A percentile compares a stretch with the other conserved stretches of the same genome.
Conservation (phyloP, 805 yeast genomes). For the Huiozyma sinensis region DNA sequence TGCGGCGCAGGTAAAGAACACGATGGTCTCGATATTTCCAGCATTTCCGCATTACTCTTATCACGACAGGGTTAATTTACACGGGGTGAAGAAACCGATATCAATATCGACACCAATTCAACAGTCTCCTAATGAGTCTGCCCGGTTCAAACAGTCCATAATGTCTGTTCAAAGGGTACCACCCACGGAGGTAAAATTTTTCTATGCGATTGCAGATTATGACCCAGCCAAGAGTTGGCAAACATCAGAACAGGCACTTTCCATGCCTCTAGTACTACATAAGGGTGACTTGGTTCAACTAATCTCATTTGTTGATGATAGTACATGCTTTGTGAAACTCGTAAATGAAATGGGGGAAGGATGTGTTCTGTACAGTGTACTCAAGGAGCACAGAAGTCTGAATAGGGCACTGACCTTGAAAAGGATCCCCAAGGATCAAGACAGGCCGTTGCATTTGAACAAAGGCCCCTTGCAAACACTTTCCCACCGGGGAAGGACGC, state of each 20-base stretch:
- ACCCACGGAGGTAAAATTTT: neutral
- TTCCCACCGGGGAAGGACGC: neutral
- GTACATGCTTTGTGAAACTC: constrained; percentile 7
- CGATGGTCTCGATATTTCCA: neutral
- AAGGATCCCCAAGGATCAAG: too few species aligned
- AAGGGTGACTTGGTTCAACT: constrained; percentile 10
- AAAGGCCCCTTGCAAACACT: neutral
- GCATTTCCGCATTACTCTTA: neutral
- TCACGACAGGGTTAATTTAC: neutral
- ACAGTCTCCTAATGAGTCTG: neutral
- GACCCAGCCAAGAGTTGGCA: neutral
- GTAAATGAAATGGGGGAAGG: constrained; percentile 11
- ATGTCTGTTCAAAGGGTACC: neutral
- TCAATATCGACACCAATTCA: neutral
- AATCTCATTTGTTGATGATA: constrained; percentile 6
- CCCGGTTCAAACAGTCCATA: neutral
- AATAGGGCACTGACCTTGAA: constrained; percentile 1
- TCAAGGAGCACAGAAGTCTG: constrained; percentile 7
- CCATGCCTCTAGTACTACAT: neutral
- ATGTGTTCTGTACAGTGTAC: constrained; percentile 5
- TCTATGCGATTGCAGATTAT: neutral
- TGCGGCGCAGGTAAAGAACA: neutral
- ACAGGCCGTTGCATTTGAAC: neutral
- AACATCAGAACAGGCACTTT: neutral
- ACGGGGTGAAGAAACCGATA: neutral